phyloP scores from a whole-genome alignment of 768 basidiomycete species.

The Sporobolomyces roseus region DNA sequence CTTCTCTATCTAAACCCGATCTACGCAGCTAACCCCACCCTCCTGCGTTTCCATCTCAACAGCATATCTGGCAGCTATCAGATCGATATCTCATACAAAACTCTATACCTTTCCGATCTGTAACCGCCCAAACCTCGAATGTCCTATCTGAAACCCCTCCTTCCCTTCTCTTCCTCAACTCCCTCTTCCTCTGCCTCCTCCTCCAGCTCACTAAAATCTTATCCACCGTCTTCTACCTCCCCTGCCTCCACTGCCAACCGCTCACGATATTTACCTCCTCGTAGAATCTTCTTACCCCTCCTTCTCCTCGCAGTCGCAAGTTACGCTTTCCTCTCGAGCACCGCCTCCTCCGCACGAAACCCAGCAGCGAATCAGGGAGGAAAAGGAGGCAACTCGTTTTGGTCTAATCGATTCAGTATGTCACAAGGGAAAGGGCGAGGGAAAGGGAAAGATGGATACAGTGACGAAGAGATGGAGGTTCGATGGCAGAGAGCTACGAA shows the following conservation, averaged over 20 bases:
- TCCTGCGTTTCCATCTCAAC: too few species aligned
- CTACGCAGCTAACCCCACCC: too few species aligned
- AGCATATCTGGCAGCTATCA: too few species aligned
- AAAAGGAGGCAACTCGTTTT: too few species aligned
- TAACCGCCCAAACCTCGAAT: too few species aligned
- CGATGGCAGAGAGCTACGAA: not conserved
- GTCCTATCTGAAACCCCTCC: constrained; percentile 6
- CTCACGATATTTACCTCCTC: too few species aligned
- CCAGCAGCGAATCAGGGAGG: too few species aligned
- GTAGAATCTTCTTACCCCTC: not conserved
- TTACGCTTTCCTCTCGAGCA: constrained; percentile 1
- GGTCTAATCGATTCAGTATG: not conserved
- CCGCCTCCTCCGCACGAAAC: not conserved
- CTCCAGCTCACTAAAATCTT: not conserved
- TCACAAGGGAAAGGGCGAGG: not conserved
- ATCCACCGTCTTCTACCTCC: not conserved
- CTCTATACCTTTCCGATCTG: too few species aligned
- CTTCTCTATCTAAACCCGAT: too few species aligned
- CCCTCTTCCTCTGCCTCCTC: not conserved
- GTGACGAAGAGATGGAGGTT: not conserved
- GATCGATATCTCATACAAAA: too few species aligned
- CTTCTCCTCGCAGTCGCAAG: not conserved
- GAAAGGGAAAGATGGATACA: not conserved
- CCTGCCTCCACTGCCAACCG: not conserved
- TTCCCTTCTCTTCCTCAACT: constrained; percentile 5